A percentile compares a stretch with the other conserved stretches of the same genome.
Conservation (phyloP, 495 filamentous ascomycete species). For the Penicillium maclennaniae region DNA sequence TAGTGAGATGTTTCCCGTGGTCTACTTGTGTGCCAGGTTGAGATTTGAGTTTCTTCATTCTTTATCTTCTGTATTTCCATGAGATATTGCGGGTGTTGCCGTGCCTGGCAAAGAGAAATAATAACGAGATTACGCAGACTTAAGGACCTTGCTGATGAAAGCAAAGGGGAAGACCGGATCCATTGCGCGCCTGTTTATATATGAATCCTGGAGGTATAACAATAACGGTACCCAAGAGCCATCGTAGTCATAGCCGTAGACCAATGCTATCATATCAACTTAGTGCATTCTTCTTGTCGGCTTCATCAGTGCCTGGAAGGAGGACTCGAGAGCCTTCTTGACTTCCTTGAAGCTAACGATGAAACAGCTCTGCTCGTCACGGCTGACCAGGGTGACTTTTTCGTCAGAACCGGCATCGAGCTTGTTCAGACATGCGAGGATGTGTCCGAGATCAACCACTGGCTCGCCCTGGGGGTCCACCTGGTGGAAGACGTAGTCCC, state of each 20-base stretch:
- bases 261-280: conserved; percentile 1
- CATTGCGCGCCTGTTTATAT: background rate
- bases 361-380: conserved; percentile 83
- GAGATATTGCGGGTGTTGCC: conserved; percentile 3
- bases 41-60: conserved; percentile 24
- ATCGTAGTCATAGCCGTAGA: conserved; percentile 10
- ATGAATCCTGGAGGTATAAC: background rate
- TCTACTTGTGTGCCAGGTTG: conserved; percentile 1
- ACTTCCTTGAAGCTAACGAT: conserved; percentile 84
- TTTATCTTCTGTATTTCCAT: conserved; percentile 26
- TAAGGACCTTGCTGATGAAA: background rate
- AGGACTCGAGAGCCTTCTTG: conserved; percentile 69
- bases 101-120: background rate
- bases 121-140: background rate
- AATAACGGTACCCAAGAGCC: background rate
- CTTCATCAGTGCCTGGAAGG: conserved; percentile 77
- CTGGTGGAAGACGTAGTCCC: conserved; percentile 96
- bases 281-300: conserved; percentile 44
- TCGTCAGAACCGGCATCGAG: conserved; percentile 88
- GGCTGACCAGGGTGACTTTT: conserved; percentile 75
- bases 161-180: background rate
- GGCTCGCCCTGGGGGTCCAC: conserved; percentile 80
- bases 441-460: conserved; percentile 77
- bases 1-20: too few species aligned
- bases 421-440: conserved; percentile 80